Evolutionary conservation across 768 basidiomycete genomes (phyloP).

Genomic region (Lactifluus rugatus): DNA sequence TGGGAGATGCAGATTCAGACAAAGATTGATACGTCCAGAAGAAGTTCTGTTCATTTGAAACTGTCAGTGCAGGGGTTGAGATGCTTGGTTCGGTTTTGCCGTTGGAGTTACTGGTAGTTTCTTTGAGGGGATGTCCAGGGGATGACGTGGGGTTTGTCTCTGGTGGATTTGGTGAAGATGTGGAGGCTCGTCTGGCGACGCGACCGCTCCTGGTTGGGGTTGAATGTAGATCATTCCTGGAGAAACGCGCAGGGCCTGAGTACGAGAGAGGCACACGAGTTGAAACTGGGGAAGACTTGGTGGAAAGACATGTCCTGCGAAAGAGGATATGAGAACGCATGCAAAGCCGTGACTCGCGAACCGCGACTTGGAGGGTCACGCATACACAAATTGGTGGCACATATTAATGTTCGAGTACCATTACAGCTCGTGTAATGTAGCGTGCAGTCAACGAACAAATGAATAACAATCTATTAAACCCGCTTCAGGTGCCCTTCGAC

Average conservation of each 20-base stretch:
- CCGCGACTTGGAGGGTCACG: neutral
- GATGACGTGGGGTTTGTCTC: conserved; percentile 16
- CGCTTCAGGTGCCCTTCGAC: conserved; percentile 12
- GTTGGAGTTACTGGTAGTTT: conserved; percentile 13
- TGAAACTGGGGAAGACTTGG: conserved; percentile 23
- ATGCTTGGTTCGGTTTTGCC: conserved; percentile 20
- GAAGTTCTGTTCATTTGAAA: conserved; percentile 46
- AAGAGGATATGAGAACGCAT: conserved; percentile 33
- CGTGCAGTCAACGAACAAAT: neutral
- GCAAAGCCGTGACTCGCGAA: conserved; percentile 8
- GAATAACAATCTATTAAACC: conserved; percentile 3
- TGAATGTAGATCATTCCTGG: conserved; percentile 25
- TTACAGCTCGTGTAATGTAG: conserved; percentile 11
- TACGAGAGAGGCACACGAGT: conserved; percentile 26
- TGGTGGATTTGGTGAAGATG: conserved; percentile 26
- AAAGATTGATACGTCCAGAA: conserved; percentile 49
- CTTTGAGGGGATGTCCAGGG: neutral
- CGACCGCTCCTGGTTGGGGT: conserved; percentile 19
- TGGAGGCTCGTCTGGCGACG: conserved; percentile 25
- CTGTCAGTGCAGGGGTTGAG: conserved; percentile 30
- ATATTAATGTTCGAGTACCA: neutral
- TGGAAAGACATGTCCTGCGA: conserved; percentile 27
- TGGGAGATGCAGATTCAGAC: conserved; percentile 26
- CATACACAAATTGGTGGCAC: too few relatives aligned
- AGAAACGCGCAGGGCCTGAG: conserved; percentile 24